Base-by-base conservation (phyloP, 371 early-diverging fungal species). In the Syncephalastrum racemosum region DNA sequence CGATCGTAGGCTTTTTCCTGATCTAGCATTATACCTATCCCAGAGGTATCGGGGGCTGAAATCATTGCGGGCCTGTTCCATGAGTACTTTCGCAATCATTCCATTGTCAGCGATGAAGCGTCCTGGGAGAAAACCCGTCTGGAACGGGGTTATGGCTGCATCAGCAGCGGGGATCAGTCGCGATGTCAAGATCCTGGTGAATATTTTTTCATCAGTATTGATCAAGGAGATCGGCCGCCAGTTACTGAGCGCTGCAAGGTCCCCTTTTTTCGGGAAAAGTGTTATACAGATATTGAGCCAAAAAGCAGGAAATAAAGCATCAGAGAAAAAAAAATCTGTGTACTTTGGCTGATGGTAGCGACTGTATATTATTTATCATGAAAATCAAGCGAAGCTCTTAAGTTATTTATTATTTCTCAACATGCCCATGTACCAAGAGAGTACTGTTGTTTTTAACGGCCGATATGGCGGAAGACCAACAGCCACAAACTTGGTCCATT, bases 151-250 rank as follows among this genome's bases (percentile, higher is more conserved):
- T 20, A 66, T 66, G 7, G 61, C 8, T 2, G 18, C 6, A 1
- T 8, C 25, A 2, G 36, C 19, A 0, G 14, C 4, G 3, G 13
- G 0, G 14, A n/a, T 13, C 3, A 60, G 1, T 22, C 66, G 54
- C 16, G 20, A 62, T 13, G 64, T 49, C 2, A 66, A 15, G 0
- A 56, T n/a, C 13, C 40, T 39, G 1, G 60, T 65, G 39, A 65
- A 65, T 4, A 60, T 4, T 27, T 60, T 65, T 7, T 57, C 66
- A 24, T 60, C 61, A 0, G 47, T 15, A 16, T 55, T 55, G 3
- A 60, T 54, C 0, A 65, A 24, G 0, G 66, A 61, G 0, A 73
- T 58, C 1, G 70, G 70, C 1, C 68, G 46, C 70, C 74, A 69
- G 51, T 69, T 73, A 1, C 20, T 39, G 0, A 73, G 49, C 1